Evolutionary conservation across 2,329 filamentous ascomycete genomes (phyloP).

Genomic region (Bipolaris victoriae): DNA sequence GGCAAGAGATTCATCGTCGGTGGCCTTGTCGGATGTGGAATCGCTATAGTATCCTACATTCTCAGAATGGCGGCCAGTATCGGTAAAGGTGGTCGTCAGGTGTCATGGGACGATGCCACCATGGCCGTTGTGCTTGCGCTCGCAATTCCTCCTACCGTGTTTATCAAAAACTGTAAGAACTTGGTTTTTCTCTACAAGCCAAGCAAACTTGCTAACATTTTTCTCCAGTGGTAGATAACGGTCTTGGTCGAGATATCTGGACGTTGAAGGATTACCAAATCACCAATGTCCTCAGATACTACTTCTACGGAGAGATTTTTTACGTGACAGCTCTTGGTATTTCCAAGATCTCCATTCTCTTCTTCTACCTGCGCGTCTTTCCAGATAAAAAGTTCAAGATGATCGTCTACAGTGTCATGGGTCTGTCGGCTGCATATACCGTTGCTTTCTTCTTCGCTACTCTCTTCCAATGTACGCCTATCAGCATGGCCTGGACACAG

Average conservation of each 20-base stretch:
- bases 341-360: constrained; percentile 45
- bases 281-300: constrained; percentile 50
- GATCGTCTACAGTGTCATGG: constrained; percentile 34
- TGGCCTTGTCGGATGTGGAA: constrained; percentile 36
- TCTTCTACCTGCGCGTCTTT: constrained; percentile 46
- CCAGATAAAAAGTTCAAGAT: constrained; percentile 35
- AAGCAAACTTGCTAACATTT: not conserved
- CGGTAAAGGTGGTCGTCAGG: constrained; percentile 39
- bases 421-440: constrained; percentile 32
- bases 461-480: constrained; percentile 58
- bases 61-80: constrained; percentile 46
- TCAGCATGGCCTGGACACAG: constrained; percentile 56
- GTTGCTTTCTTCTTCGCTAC: constrained; percentile 57
- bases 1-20: constrained; percentile 36
- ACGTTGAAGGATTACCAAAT: constrained; percentile 52
- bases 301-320: constrained; percentile 39
- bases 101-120: constrained; percentile 49
- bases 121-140: constrained; percentile 49
- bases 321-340: constrained; percentile 40
- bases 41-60: constrained; percentile 43
- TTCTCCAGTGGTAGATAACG: constrained; percentile 33
- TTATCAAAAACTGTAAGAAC: constrained; percentile 15
- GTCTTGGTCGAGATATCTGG: constrained; percentile 61
- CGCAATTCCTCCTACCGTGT: constrained; percentile 30
- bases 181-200: too few species aligned